phyloP scores from a whole-genome alignment of 1,284 basidiomycete genomes.

The Meripilus lineatus region DNA sequence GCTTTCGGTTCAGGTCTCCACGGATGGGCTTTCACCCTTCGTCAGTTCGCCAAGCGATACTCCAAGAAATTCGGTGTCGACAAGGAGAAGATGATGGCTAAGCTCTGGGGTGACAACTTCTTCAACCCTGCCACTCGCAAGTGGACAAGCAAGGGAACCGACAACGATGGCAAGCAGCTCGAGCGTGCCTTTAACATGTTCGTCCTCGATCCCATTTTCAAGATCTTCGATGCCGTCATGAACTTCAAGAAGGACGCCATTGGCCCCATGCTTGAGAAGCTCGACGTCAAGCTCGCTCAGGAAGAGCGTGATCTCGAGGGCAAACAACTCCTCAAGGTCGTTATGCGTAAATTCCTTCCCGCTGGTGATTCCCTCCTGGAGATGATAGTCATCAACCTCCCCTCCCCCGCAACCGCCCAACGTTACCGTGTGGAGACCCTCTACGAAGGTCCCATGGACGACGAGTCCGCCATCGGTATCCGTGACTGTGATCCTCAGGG shows the following conservation, averaged over 20 bases:
- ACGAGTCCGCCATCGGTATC: conserved; percentile 98
- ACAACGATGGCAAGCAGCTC: conserved; percentile 83
- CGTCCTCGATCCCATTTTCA: conserved; percentile 99
- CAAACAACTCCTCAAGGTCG: conserved; percentile 94
- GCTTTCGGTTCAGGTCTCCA: conserved; percentile 99
- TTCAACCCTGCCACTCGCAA: conserved; percentile 99
- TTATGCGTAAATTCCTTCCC: conserved; percentile 99
- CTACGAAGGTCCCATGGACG: conserved; percentile 99
- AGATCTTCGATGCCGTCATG: conserved; percentile 98
- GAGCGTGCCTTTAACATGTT: conserved; percentile 96
- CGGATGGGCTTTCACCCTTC: conserved; percentile 99
- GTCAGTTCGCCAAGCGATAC: conserved; percentile 94
- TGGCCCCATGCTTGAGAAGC: conserved; percentile 88
- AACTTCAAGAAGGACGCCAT: conserved; percentile 99
- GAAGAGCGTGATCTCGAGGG: conserved; percentile 97
- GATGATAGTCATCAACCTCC: conserved; percentile 99
- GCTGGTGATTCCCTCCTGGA: conserved; percentile 98
- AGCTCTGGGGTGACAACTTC: conserved; percentile 99
- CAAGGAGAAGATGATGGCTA: conserved; percentile 97
- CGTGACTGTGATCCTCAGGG: conserved; percentile 97
- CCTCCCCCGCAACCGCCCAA: conserved; percentile 96
- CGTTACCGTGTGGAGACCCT: conserved; percentile 99
- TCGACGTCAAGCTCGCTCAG: conserved; percentile 86
- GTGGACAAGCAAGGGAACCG: conserved; percentile 83
- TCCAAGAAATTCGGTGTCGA: conserved; percentile 99